A percentile compares a stretch with the other conserved stretches of the same genome.
phyloP scores from a whole-genome alignment of 1,139 yeast species.

The Magnusiomyces suaveolens region DNA sequence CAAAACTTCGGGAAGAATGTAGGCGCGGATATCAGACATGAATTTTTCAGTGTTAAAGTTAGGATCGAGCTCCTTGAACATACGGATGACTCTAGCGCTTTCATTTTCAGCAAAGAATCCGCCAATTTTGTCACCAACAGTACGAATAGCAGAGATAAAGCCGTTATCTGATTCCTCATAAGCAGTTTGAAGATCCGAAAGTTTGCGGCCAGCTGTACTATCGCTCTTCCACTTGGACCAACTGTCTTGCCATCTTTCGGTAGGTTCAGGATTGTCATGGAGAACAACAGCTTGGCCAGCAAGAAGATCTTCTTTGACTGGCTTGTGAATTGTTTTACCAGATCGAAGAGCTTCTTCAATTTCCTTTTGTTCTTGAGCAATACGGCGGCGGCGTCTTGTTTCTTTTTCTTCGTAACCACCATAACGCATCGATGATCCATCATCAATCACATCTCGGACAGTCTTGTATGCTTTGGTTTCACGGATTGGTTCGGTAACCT shows the following conservation, averaged over 20 bases:
- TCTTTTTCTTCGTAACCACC: constrained; percentile 92
- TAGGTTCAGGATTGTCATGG: constrained; percentile 69
- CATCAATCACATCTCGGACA: constrained; percentile 81
- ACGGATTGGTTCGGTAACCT: constrained; percentile 89
- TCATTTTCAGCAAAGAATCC: constrained; percentile 95
- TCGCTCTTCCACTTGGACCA: constrained; percentile 44
- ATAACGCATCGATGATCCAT: constrained; percentile 77
- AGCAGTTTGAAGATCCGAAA: constrained; percentile 54
- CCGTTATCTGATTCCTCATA: constrained; percentile 92
- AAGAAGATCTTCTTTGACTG: constrained; percentile 69
- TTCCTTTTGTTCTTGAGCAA: constrained; percentile 29
- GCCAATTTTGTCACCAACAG: constrained; percentile 68
- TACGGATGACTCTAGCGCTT: constrained; percentile 78
- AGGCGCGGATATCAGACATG: constrained; percentile 77
- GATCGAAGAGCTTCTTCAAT: constrained; percentile 49
- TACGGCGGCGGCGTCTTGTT: constrained; percentile 63
- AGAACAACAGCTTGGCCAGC: constrained; percentile 80
- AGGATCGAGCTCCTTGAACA: constrained; percentile 87
- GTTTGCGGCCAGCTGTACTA: constrained; percentile 57
- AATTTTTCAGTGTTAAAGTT: constrained; percentile 72
- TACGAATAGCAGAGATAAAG: constrained; percentile 68
- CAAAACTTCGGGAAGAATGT: constrained; percentile 86
- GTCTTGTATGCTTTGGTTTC: constrained; percentile 84
- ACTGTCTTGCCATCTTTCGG: constrained; percentile 53
- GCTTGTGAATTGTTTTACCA: constrained; percentile 48